phyloP scores from a whole-genome alignment of 768 basidiomycete genomes.

The Punctularia strigosozonata region DNA sequence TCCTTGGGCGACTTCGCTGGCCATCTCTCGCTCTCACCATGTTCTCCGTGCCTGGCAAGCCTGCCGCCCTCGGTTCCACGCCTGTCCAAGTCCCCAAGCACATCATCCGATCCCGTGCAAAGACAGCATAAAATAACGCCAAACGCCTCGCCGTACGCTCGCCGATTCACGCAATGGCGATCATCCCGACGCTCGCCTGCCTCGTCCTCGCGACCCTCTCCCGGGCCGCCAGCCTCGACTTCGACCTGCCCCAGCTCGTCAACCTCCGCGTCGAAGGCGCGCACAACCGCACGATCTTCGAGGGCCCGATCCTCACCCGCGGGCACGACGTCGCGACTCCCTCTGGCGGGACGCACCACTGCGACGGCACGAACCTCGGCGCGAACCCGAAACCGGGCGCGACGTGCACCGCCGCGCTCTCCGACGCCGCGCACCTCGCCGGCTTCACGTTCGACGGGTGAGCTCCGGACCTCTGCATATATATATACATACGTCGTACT shows the following conservation, averaged over 20 bases:
- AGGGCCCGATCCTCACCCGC: conserved; percentile 23
- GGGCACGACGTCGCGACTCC: conserved; percentile 29
- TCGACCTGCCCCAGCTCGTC: too few species aligned
- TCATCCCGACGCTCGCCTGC: too few species aligned
- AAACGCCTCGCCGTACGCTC: too few species aligned
- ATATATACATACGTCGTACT: background rate
- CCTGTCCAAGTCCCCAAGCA: too few species aligned
- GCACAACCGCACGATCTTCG: conserved; percentile 22
- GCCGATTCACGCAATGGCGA: too few species aligned
- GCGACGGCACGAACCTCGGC: conserved; percentile 31
- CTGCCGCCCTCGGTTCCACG: too few species aligned
- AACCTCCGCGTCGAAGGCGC: background rate
- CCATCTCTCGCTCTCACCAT: too few species aligned
- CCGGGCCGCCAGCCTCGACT: too few species aligned
- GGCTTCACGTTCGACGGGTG: conserved; percentile 31
- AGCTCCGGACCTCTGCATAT: conserved; percentile 2
- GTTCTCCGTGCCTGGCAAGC: too few species aligned
- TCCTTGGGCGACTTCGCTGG: too few species aligned
- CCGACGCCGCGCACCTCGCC: conserved; percentile 22
- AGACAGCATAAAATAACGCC: too few species aligned
- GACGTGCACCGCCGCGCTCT: conserved; percentile 31
- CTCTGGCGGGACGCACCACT: conserved; percentile 27
- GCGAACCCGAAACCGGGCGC: conserved; percentile 24
- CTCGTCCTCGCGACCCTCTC: background rate
- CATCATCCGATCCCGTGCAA: too few species aligned